A percentile compares a stretch with the other conserved stretches of the same genome.
These are phyloP conservation scores for Termitomyces sp. DNA, from an alignment of 768 basidiomycete species.

Conservation along the genomic window DNA sequence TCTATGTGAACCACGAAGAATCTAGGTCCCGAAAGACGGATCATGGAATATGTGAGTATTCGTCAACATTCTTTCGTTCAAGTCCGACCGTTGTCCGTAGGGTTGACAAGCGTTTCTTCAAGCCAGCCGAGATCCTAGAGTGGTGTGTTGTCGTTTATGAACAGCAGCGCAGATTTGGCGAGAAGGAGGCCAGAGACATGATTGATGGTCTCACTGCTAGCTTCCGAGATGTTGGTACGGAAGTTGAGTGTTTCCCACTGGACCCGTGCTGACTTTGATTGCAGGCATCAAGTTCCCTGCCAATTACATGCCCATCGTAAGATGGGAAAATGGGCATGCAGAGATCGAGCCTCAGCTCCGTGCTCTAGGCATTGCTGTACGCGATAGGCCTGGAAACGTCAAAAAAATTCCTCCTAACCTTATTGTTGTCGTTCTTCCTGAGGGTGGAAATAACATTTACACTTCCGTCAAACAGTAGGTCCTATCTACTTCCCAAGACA, in stretches of 20 bases:
- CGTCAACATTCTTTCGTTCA: not conserved
- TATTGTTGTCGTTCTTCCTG: constrained; percentile 65
- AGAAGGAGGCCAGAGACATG: constrained; percentile 45
- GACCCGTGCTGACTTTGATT: not conserved
- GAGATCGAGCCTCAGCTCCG: constrained; percentile 47
- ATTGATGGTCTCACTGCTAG: constrained; percentile 43
- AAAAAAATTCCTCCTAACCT: constrained; percentile 38
- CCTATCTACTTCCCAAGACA: not conserved
- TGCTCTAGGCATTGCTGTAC: constrained; percentile 43
- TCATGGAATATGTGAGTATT: constrained; percentile 69
- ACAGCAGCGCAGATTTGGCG: constrained; percentile 47
- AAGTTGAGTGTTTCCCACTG: not conserved
- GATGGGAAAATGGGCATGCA: constrained; percentile 55
- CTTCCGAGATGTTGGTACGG: constrained; percentile 56
- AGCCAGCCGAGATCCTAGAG: constrained; percentile 41
- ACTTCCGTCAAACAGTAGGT: constrained; percentile 74
- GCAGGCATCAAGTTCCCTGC: constrained; percentile 56
- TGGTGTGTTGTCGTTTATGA: constrained; percentile 72
- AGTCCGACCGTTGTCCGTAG: constrained; percentile 25
- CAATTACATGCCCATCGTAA: constrained; percentile 30
- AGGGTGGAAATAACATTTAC: constrained; percentile 72
- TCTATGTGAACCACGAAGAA: not conserved
- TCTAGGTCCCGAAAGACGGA: constrained; percentile 56
- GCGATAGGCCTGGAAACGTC: constrained; percentile 24
- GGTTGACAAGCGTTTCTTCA: constrained; percentile 69